A percentile compares a stretch with the other conserved stretches of the same genome.
These are phyloP conservation scores for Straminergon stramineum DNA, from an alignment of 225 moss, liverwort and hornwort species.

Conservation along the genomic window DNA sequence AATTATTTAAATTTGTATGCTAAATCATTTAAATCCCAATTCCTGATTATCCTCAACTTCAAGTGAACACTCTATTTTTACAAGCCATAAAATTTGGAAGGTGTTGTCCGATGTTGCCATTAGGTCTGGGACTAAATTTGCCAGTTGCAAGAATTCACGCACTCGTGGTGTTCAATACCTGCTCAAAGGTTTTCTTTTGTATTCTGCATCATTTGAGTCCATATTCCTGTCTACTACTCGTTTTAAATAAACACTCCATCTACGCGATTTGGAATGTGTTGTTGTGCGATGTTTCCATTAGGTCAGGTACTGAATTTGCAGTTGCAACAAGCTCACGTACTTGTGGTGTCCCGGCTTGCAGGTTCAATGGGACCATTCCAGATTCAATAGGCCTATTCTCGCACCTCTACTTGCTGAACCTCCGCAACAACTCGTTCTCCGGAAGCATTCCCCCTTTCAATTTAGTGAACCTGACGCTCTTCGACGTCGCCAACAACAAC, in stretches of 20 bases:
- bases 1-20: neutral
- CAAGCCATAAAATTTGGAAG: neutral
- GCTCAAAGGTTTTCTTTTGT: neutral
- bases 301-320: neutral
- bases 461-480: constrained; percentile 15
- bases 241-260: neutral
- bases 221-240: too few relatives aligned
- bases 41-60: neutral
- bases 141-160: neutral
- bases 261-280: neutral
- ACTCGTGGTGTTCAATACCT: neutral
- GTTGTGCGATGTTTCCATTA: neutral
- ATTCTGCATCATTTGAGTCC: neutral
- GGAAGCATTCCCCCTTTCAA: constrained; percentile 48
- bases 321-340: neutral
- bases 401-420: constrained; percentile 21
- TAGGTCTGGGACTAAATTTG: neutral
- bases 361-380: constrained; percentile 34
- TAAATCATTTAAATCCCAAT: neutral
- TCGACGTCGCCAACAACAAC: constrained; percentile 60
- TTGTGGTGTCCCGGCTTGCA: neutral
- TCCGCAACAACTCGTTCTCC: constrained; percentile 42
- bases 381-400: constrained; percentile 21
- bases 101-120: neutral
- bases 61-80: neutral